Evolutionary conservation across 768 basidiomycete species (phyloP).

Genomic region (Auriscalpium orientale): DNA sequence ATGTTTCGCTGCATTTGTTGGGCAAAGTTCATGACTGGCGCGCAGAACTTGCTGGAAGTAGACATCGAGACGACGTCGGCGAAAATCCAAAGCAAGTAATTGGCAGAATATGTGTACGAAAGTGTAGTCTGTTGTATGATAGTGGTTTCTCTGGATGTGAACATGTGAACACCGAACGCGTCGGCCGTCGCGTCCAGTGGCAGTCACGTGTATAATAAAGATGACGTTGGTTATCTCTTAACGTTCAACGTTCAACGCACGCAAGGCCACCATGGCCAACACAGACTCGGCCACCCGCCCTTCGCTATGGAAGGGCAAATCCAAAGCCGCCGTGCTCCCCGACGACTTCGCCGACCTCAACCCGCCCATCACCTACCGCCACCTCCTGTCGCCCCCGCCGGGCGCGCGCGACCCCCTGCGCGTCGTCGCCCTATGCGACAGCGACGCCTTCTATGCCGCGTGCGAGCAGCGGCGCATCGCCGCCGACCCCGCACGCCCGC

Average conservation of each 20-base stretch:
- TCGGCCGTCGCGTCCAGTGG: too few relatives aligned
- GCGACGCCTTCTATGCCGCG: conserved; percentile 78
- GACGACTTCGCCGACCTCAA: conserved; percentile 51
- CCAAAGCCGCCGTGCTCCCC: conserved; percentile 1
- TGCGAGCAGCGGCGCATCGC: conserved; percentile 82
- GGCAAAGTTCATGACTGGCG: background rate
- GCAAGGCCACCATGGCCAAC: too few relatives aligned
- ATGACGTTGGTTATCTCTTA: too few relatives aligned
- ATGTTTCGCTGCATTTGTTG: background rate
- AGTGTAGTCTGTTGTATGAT: background rate
- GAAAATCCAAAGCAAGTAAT: conserved; percentile 6
- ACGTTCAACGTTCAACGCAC: too few relatives aligned
- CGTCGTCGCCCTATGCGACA: conserved; percentile 85
- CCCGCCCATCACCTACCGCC: conserved; percentile 72
- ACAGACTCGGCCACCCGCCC: background rate
- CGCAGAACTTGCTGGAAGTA: conserved; percentile 23
- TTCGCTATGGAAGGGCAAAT: conserved; percentile 3
- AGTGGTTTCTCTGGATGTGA: too few relatives aligned
- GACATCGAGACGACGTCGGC: conserved; percentile 23
- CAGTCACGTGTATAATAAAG: too few relatives aligned
- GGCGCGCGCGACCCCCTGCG: conserved; percentile 73
- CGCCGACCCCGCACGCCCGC: conserved; percentile 50
- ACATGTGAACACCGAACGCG: too few relatives aligned
- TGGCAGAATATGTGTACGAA: background rate
- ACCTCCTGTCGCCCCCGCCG: conserved; percentile 58